Evolutionary conservation across 495 filamentous ascomycete genomes (phyloP).

Genomic region (Opeltia flavorubescens): DNA sequence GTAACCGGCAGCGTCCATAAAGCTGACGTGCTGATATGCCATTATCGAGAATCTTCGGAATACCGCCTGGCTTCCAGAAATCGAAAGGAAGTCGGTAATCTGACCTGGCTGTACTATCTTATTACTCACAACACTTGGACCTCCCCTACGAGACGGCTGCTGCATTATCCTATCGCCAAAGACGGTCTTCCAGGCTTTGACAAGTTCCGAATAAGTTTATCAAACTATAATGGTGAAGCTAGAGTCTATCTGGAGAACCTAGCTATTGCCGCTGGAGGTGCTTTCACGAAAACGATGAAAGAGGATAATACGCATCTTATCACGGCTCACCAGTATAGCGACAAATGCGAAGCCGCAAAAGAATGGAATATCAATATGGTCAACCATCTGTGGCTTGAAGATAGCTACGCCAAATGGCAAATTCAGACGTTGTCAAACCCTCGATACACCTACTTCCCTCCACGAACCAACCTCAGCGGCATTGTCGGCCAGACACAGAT

Average conservation of each 20-base stretch:
- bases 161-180: conserved; percentile 78
- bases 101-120: conserved; percentile 85
- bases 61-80: conserved; percentile 62
- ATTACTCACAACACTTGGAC: conserved; percentile 83
- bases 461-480: conserved; percentile 80
- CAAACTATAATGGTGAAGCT: conserved; percentile 92
- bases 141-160: conserved; percentile 58
- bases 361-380: conserved; percentile 86
- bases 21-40: conserved; percentile 73
- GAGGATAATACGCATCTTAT: conserved; percentile 91
- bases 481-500: conserved; percentile 76
- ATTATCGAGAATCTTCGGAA: conserved; percentile 66
- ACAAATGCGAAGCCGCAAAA: conserved; percentile 79
- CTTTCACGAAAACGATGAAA: conserved; percentile 85
- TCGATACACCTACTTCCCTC: conserved; percentile 71
- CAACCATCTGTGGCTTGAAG: conserved; percentile 96
- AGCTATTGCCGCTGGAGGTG: conserved; percentile 64
- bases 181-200: conserved; percentile 67
- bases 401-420: conserved; percentile 83
- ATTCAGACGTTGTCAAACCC: conserved; percentile 48
- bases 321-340: conserved; percentile 71
- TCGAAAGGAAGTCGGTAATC: conserved; percentile 74
- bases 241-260: conserved; percentile 88
- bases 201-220: conserved; percentile 64
- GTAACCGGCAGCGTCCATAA: conserved; percentile 51